phyloP scores from a whole-genome alignment of 2,329 filamentous ascomycete genomes.

The Aaosphaeria pasadenensis region DNA sequence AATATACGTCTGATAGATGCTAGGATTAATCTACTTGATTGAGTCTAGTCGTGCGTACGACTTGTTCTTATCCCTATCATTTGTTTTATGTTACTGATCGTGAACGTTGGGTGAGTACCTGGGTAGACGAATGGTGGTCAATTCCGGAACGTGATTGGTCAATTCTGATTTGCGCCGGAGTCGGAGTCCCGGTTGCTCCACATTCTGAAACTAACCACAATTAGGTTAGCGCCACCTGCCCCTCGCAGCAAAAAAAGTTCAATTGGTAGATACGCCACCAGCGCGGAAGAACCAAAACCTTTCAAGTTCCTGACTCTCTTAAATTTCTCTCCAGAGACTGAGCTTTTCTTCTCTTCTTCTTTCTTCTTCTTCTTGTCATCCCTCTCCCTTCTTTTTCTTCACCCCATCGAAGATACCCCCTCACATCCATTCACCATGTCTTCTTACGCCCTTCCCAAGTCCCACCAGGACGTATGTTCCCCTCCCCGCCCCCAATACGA shows the following conservation, averaged over 20 bases:
- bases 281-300: not conserved
- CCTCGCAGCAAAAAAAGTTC: not conserved
- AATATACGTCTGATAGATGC: no score
- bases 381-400: slow-evolving; percentile 1
- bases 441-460: slow-evolving; percentile 62
- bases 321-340: not conserved
- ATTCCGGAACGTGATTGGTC: no score
- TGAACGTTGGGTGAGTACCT: no score
- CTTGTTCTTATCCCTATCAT: no score
- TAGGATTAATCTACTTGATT: no score
- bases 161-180: not conserved
- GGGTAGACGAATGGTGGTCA: no score
- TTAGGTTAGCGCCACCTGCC: not conserved
- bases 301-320: not conserved
- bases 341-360: not conserved
- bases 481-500: slow-evolving; percentile 9
- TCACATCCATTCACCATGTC: slow-evolving; percentile 26
- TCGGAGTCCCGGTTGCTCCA: not conserved
- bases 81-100: no score
- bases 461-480: slow-evolving; percentile 61
- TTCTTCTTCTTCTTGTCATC: slow-evolving; percentile 1
- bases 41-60: no score
- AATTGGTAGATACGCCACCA: no score
- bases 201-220: not conserved
- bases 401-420: not conserved